Base-by-base conservation (phyloP, 306 rosid genomes). In the Quercus bicolor region DNA sequence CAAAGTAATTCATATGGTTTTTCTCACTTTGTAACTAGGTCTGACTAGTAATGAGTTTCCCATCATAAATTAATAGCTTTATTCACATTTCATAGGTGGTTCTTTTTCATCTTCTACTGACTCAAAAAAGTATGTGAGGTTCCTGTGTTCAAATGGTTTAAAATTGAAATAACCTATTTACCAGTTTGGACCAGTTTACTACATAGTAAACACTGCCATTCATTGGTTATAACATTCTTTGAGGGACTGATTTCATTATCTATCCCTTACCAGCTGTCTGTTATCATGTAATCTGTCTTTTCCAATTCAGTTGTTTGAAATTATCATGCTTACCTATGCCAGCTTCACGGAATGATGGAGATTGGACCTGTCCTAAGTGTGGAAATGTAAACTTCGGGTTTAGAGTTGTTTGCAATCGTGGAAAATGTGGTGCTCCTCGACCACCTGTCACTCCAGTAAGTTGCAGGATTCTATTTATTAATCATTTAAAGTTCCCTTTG, bases 361-460 rank as follows among this genome's bases (percentile, higher is more conserved):
- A 88, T 51, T 88, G 91, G 91, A 85, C 75, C 28, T 85, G 91
- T 73, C 77, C 66, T 24, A 80, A 59, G 53, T 85, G 91, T 76
- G 87, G 91, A 20, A 85, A 88, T 70, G 53, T 88, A 5, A 88
- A 88, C 79, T 88, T 88, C 24, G 79, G 87, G 9, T 88, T 88
- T 75, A 79, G 91, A 79, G 72, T 56, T 60, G 81, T 80, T 33
- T 88, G 91, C 85, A 83, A 88, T 52, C 83, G 83, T 19, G 81
- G 80, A 54, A 78, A 78, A 11, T 88, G 91, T 34, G 80, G 81
- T 71, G 81, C 85, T 66, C 86, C 85, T 62, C 85, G 87, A 57
- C 84, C 87, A 57, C 23, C 85, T 20, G 48, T 34, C 70, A 82
- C 76, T 75, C 80, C 85, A 5, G 88, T 85, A 75, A 80, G 80